Evolutionary conservation across 2,329 filamentous ascomycete genomes (phyloP).

Genomic region (Sporothrix brasiliensis): DNA sequence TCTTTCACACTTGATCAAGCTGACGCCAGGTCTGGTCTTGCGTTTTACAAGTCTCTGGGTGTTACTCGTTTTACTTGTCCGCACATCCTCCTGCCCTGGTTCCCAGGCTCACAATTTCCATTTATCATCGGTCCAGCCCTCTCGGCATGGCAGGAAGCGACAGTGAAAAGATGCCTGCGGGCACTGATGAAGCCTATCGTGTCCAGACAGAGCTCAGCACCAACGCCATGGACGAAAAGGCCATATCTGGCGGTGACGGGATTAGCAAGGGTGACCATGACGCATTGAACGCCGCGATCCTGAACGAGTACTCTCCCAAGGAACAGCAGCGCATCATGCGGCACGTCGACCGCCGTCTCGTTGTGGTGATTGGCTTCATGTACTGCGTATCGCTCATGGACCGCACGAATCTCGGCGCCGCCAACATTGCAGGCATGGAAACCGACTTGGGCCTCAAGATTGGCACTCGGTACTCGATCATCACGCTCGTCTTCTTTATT

Average conservation of each 20-base stretch:
- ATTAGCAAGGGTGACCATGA: background rate
- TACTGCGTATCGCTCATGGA: slow-evolving; percentile 81
- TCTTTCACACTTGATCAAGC: background rate
- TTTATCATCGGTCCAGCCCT: background rate
- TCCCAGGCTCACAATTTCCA: no score
- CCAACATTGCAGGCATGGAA: slow-evolving; percentile 68
- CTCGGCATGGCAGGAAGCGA: slow-evolving; percentile 22
- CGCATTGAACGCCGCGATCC: slow-evolving; percentile 34
- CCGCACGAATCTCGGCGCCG: slow-evolving; percentile 73
- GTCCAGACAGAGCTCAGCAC: slow-evolving; percentile 36
- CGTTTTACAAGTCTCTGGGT: no score
- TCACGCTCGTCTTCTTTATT: slow-evolving; percentile 74
- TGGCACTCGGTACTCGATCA: slow-evolving; percentile 60
- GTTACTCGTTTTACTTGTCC: no score
- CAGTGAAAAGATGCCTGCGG: slow-evolving; percentile 22
- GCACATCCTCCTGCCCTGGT: no score
- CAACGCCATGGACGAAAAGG: slow-evolving; percentile 28
- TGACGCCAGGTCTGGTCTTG: background rate
- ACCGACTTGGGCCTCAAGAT: slow-evolving; percentile 50
- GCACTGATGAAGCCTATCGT: slow-evolving; percentile 33
- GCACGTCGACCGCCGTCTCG: slow-evolving; percentile 68
- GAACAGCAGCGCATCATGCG: slow-evolving; percentile 71
- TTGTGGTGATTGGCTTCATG: slow-evolving; percentile 64
- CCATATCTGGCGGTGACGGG: background rate
- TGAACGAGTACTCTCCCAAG: slow-evolving; percentile 56